Evolutionary conservation across 495 filamentous ascomycete genomes (phyloP), one percentile per base, ranked within the genome.

Genomic region (Chlorociboria aeruginascens): DNA sequence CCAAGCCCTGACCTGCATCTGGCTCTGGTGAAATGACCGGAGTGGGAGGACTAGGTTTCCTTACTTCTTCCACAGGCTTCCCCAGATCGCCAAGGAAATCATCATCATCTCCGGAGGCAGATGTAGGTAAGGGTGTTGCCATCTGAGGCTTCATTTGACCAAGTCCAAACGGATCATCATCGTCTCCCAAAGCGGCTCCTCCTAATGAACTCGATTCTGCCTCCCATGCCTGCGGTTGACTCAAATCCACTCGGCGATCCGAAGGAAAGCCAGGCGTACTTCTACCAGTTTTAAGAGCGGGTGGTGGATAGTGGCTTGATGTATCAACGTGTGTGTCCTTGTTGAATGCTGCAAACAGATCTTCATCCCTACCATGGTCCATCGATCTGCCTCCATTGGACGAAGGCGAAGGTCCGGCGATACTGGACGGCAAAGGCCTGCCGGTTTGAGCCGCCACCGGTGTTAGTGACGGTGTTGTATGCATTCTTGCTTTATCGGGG

Each of bases 81-180:
- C 73, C 85, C 10, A 97, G 69, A 46, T 93, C 72, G 0, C 92
- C 92, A 13, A 98, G 71, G 33, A 98, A 83, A 60, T 98, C 89
- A 58, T 93, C 86, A 41, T 94, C 85, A 3, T 66, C 55, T 57
- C 61, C 50, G 6, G 38, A 47, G 29, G 52, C 45, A 35, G 63
- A 49, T 16, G 64, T 49, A 1, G 67, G 58, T 10, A 67, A 52
- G 2, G 69, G 57, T 37, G 45, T 40, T 51, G 35, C 59, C 1
- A 55, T 61, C 66, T n/a, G 65, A 0, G 71, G 51, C 39, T 74
- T 77, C 55, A 90, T 55, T 46, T 82, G 69, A 39, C 67, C 77
- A 33, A 96, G 71, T n/a, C 89, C 92, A 56, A 98, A 97, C 8
- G 89, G 86, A 58, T 95, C 90, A 50, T 94, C 83, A 45, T 76